phyloP scores from a whole-genome alignment of 108 stramenopile species.

The Cyclotella kingstonii region DNA sequence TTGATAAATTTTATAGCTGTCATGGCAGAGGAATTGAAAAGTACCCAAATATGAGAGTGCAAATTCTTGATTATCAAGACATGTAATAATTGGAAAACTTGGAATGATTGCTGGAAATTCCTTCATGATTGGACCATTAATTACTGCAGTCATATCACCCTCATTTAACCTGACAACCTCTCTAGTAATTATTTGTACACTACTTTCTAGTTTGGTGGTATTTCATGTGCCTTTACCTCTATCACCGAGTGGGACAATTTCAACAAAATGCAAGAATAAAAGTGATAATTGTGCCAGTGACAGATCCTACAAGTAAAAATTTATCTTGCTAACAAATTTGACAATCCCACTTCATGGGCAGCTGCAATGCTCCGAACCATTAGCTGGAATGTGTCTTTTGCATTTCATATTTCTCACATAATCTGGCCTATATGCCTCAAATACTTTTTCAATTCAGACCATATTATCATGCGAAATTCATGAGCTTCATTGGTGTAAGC shows the following conservation, averaged over 20 bases:
- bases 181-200: constrained; percentile 45
- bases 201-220: constrained; percentile 42
- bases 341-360: constrained; percentile 57
- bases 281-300: neutral
- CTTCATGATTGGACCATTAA: constrained; percentile 79
- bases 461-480: constrained; percentile 71
- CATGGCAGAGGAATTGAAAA: neutral
- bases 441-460: constrained; percentile 78
- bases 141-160: constrained; percentile 35
- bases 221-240: constrained; percentile 41
- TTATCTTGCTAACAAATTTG: constrained; percentile 18
- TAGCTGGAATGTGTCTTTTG: constrained; percentile 67
- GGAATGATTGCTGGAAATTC: constrained; percentile 84
- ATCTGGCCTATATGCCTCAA: constrained; percentile 78
- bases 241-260: constrained; percentile 4
- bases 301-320: constrained; percentile 14
- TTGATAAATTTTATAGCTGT: constrained; percentile 42
- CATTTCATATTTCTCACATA: constrained; percentile 83
- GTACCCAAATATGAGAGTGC: neutral
- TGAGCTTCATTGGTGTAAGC: constrained; percentile 74
- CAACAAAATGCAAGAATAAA: constrained; percentile 6
- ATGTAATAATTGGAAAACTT: constrained; percentile 66
- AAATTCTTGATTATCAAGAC: constrained; percentile 24
- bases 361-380: constrained; percentile 58
- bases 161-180: constrained; percentile 54